Conservation (phyloP, 768 basidiomycete genomes). For the Boletus pseudopeckii region DNA sequence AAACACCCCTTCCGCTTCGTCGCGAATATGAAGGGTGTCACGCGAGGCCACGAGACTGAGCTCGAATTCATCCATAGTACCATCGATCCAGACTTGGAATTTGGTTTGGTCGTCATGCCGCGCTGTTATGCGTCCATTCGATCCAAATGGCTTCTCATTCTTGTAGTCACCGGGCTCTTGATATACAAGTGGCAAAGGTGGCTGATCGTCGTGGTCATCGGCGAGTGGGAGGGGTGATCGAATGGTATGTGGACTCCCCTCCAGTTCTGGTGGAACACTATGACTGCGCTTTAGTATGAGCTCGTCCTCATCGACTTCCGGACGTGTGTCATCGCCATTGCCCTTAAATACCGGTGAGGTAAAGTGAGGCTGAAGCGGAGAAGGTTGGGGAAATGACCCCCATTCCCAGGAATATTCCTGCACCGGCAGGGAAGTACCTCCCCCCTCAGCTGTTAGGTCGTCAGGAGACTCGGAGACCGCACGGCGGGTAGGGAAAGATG, state of each 20-base stretch:
- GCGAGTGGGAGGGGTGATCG: constrained; percentile 18
- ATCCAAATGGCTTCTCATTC: constrained; percentile 35
- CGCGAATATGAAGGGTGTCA: constrained; percentile 32
- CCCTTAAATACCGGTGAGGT: constrained; percentile 13
- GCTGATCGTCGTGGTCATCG: constrained; percentile 24
- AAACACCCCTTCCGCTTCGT: constrained; percentile 58
- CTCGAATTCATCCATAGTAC: constrained; percentile 62
- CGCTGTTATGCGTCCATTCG: constrained; percentile 55
- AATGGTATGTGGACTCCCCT: constrained; percentile 39
- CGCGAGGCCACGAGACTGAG: constrained; percentile 55
- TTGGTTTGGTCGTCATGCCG: constrained; percentile 57
- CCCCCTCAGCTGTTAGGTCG: constrained; percentile 27
- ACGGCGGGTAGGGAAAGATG: constrained; percentile 42
- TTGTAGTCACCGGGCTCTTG: constrained; percentile 4
- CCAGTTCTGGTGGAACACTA: constrained; percentile 55
- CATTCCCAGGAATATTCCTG: constrained; percentile 93
- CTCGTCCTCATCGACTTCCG: constrained; percentile 19
- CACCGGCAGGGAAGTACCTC: constrained; percentile 23
- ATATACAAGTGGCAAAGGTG: neutral
- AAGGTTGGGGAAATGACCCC: constrained; percentile 84
- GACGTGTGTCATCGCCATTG: constrained; percentile 12
- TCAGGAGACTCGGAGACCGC: constrained; percentile 63
- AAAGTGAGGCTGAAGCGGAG: constrained; percentile 58
- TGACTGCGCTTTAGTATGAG: constrained; percentile 42
- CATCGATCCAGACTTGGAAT: constrained; percentile 65